Percentiles rank a stretch among this genome's conserved stretches.
Conservation (phyloP, 2,329 filamentous ascomycete species). For the Escovopsis sp. region DNA sequence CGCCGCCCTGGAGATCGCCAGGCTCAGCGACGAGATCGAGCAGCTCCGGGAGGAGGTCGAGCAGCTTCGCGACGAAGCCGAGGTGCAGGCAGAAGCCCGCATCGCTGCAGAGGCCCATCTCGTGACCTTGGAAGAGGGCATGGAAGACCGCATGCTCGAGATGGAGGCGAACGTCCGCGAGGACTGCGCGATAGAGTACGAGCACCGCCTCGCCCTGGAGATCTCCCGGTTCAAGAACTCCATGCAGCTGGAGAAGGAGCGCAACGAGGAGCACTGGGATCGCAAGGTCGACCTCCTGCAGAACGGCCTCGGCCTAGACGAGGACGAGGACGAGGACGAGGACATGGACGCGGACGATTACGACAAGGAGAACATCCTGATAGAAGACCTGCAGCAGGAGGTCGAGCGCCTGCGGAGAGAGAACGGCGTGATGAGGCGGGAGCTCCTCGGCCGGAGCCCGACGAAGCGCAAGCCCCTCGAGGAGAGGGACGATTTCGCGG, state of each 20-base stretch:
- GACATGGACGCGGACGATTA: slow-evolving; percentile 32
- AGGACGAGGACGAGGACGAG: slow-evolving; percentile 28
- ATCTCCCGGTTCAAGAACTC: slow-evolving; percentile 68
- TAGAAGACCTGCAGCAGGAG: slow-evolving; percentile 53
- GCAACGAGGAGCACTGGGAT: slow-evolving; percentile 73
- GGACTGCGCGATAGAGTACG: slow-evolving; percentile 79
- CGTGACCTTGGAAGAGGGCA: slow-evolving; percentile 53
- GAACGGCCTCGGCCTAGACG: slow-evolving; percentile 27
- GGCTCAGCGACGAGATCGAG: slow-evolving; percentile 60
- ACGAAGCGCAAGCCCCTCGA: slow-evolving; percentile 41
- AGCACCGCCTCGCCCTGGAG: slow-evolving; percentile 59
- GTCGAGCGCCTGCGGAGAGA: slow-evolving; percentile 55
- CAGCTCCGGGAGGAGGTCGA: slow-evolving; percentile 54
- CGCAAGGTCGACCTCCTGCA: slow-evolving; percentile 61
- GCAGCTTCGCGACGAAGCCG: slow-evolving; percentile 52
- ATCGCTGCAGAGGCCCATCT: slow-evolving; percentile 60
- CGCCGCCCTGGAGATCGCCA: slow-evolving; percentile 65
- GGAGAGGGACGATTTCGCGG: slow-evolving; percentile 34
- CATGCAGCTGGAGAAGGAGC: slow-evolving; percentile 64
- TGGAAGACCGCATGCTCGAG: slow-evolving; percentile 49
- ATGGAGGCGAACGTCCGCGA: slow-evolving; percentile 78
- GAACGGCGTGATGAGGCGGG: slow-evolving; percentile 49
- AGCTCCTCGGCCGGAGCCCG: slow-evolving; percentile 48
- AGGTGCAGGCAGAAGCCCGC: slow-evolving; percentile 55
- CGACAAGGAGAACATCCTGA: slow-evolving; percentile 45